Base-by-base conservation (phyloP, 768 basidiomycete species). In the Lentinula boryana region DNA sequence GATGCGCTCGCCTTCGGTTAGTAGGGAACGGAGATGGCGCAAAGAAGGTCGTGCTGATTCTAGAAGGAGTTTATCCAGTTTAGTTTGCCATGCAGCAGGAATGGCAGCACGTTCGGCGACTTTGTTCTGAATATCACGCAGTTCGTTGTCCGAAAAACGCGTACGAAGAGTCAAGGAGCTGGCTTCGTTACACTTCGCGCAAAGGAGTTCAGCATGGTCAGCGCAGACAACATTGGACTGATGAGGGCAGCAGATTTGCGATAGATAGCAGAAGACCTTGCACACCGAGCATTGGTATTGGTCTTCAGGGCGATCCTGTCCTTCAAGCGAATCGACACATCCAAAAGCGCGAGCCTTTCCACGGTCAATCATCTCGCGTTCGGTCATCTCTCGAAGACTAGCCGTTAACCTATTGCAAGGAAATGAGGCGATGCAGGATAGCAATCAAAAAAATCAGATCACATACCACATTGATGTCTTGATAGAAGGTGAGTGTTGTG, bases 281-380 rank as follows among this genome's bases (percentile, higher is more conserved):
- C 97, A 98, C 64, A 89, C 75, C 54, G 80, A 76, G 80, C 97
- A 99, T 72, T 98, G 97, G 72, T 95, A 96, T 70, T 97, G 93
- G 57, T 98, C 95, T 70, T 98, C 97, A 0, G 88, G 80, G 12
- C 86, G 84, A 71, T 98, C 95, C 66, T 85, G 81, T 64, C 87
- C 84, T 65, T 92, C 88, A 31, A 93, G 75, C 38, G 80, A 75
- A 70, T 97, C 94, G 23, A 75, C 71, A 48, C 93, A 72, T n/a
- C 81, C 80, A 38, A 80, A 71, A 18, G 75, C 66, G 35, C 91
- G 86, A 36, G 91, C 83, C 31, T 75, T 75, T 53, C 76, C 76
- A 32, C 97, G 89, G 57, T 85, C 80, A 7, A 70, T 72, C 68
- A 92, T 77, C 71, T 99, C 97, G 40, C 91, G 84, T 60, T 87